Evolutionary conservation across 345 rosid genomes (phyloP), one percentile per base, ranked within the genome.

Genomic region (Chamaenerion angustifolium): DNA sequence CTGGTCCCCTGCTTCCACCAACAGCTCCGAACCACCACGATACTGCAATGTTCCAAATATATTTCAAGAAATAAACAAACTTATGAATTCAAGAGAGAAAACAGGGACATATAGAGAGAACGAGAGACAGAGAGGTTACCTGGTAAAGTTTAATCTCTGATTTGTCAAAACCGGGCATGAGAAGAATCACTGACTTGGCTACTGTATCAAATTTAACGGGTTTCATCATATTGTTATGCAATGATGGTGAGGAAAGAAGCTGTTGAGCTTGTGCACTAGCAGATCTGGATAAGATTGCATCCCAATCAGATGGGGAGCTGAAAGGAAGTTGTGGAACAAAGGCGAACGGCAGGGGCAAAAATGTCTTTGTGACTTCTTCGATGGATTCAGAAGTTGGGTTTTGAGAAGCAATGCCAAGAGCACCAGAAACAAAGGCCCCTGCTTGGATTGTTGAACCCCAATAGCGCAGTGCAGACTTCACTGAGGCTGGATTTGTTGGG

Each of bases 101-200:
- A 12, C 48, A 51, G n/a, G n/a, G n/a, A n/a, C n/a, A n/a, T n/a
- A n/a, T n/a, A n/a, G n/a, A n/a, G n/a, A n/a, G n/a, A n/a, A n/a
- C n/a, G n/a, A n/a, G n/a, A n/a, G n/a, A 52, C 43, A 35, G 4
- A 42, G 37, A 42, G 56, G 68, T 14, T 77, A 85, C 98, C 71
- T 90, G 98, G 67, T 76, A 85, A 40, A 85, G 73, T 78, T 79
- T 85, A 74, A 85, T 85, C 71, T 90, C 95, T 9, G 98, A 74
- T 76, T 90, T 90, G 40, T 85, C 79, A 63, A 81, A 85, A 42
- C 95, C 94, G 16, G 94, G 98, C 94, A 90, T 77, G 55, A 90
- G 74, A 59, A 89, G 85, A 55, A 78, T 81, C 41, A 83, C 72
- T 2, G 67, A 70, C 60, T 79, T 85, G 63, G 72, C 71, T 8